phyloP scores from a whole-genome alignment of 805 yeast genomes.

The Kodamaea fukazawae region DNA sequence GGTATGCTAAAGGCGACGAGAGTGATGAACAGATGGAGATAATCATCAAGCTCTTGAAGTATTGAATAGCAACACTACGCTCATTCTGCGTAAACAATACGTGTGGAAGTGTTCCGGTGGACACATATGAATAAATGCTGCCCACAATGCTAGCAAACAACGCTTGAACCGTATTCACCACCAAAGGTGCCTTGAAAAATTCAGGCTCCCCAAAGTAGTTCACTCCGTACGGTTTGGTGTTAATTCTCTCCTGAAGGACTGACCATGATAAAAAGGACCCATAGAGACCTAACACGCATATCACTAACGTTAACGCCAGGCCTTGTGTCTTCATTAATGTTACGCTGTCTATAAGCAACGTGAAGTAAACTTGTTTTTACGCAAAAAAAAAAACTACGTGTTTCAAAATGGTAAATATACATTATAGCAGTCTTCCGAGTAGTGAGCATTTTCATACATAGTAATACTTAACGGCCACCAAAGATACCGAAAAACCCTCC shows the following conservation, averaged over 20 bases:
- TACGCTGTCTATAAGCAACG: constrained; percentile 1
- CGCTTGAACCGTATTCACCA: constrained; percentile 76
- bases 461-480: constrained; percentile 31
- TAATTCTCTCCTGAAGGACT: constrained; percentile 81
- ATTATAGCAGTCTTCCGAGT: no score
- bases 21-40: constrained; percentile 75
- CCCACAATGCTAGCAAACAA: constrained; percentile 72
- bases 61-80: constrained; percentile 10
- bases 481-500: constrained; percentile 73
- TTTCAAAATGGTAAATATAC: no score
- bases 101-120: constrained; percentile 31
- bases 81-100: constrained; percentile 33
- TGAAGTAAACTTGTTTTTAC: constrained; percentile 1
- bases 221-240: constrained; percentile 67
- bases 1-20: constrained; percentile 79
- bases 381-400: not conserved
- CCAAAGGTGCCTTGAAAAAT: constrained; percentile 70
- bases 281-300: constrained; percentile 65
- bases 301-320: constrained; percentile 24
- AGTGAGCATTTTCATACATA: no score
- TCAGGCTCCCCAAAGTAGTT: constrained; percentile 34
- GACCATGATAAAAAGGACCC: constrained; percentile 91
- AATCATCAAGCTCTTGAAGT: constrained; percentile 40
- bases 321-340: constrained; percentile 14
- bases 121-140: constrained; percentile 46